Evolutionary conservation across 2,329 filamentous ascomycete species (phyloP), one percentile per base, ranked within the genome.

Genomic region (Akanthomyces uredinophilus): DNA sequence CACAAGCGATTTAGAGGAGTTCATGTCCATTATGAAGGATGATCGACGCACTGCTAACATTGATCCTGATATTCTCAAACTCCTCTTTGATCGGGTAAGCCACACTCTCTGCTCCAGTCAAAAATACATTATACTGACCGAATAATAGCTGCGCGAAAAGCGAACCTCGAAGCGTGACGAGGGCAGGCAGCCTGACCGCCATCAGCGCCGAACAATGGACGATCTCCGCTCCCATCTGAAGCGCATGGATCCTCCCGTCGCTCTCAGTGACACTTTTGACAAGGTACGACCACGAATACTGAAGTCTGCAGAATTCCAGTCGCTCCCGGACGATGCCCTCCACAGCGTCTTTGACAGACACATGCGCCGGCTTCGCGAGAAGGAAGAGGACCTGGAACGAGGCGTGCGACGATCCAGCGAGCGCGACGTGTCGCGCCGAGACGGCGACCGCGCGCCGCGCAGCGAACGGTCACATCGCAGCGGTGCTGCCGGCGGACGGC

Each of bases 41-140:
- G 92, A 98, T 82, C 86, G 87, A 71, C 91, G 92, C 72, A 96
- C 92, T 81, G 87, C 90, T 83, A 88, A 89, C 80, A 88, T 96
- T 83, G 87, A 93, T 73, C 83, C 85, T 70, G 90, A 96, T 66
- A 87, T 88, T 64, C 80, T 96, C 69, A 83, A 83, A 69, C 82
- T 95, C 67, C 90, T 98, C 64, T 97, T 95, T 75, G 87, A 95
- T 70, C 88, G 92, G 68, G 86, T 89, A 77, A 72, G 83, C 77
- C 46, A 53, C 41, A 4, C 8, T 11, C n/a, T 5, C n/a, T 29
- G 2, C 35, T 18, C 52, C 6, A 41, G 13, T 43, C 24, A 37
- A 5, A 7, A 52, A 4, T 1, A 18, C 5, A 4, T 27, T 3
- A 16, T 18, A 29, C 11, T 47, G 32, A 43, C 27, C 47, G 50